Base-by-base conservation (phyloP, 495 filamentous ascomycete species). In the Mytilinidion resinicola region DNA sequence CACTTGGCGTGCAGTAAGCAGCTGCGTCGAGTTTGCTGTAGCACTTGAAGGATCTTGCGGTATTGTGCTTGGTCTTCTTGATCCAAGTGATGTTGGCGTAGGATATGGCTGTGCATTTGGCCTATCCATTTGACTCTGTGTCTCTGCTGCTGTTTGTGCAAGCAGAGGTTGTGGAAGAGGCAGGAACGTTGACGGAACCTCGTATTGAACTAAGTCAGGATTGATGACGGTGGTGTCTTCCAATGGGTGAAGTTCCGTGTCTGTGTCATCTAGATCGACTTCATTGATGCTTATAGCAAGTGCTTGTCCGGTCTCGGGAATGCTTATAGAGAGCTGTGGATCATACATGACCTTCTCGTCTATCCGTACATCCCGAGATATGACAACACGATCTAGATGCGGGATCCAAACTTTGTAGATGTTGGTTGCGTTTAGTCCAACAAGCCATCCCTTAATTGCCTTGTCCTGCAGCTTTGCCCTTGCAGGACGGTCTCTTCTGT, bases 371-470 rank as follows among this genome's bases (percentile, higher is more conserved):
- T 20, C 47, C 36, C 39, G 39, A 36, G 42, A 46, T 20, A 47
- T 47, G 30, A 60, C 25, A 9, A 60, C 51, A 21, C 39, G 12
- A 6, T 60, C 30, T 17, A 46, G 51, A 12, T 20, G 17, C 37
- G 39, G 51, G 4, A 60, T 54, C 51, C 30, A 60, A 20, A 60
- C 36, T 19, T 55, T 35, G 34, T 34, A 60, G 15, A 60, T 55
- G 30, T 60, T 56, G 21, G 51, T 56, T 41, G 38, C 19, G 19
- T 60, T 25, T 7, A n/a, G n/a, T n/a, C n/a, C n/a, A n/a, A n/a
- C n/a, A n/a, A n/a, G n/a, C n/a, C n/a, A n/a, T n/a, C n/a, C n/a
- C n/a, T n/a, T n/a, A n/a, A n/a, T n/a, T n/a, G n/a, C n/a, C n/a
- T n/a, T n/a, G n/a, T n/a, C n/a, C n/a, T n/a, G n/a, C n/a, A n/a